A percentile compares a stretch with the other conserved stretches of the same genome.
Conservation (phyloP, 805 yeast species). For the Cyberlindnera bimundalis region DNA sequence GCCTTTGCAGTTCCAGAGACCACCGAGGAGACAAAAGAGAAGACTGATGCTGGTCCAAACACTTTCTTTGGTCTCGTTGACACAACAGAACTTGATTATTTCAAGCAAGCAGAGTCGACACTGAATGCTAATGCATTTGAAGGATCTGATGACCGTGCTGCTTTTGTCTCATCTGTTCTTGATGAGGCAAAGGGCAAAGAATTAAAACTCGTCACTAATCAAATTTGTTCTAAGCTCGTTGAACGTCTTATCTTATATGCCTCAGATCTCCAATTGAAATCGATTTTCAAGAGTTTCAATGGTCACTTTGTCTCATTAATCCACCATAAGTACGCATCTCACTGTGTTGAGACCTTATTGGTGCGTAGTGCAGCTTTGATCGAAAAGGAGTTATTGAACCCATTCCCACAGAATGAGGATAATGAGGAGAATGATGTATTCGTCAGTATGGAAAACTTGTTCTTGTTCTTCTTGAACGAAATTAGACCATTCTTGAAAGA, state of each 20-base stretch:
- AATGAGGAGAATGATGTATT: slow-evolving; percentile 30
- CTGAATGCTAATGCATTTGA: slow-evolving; percentile 78
- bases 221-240: slow-evolving; percentile 88
- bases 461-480: slow-evolving; percentile 64
- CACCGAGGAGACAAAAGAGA: slow-evolving; percentile 6
- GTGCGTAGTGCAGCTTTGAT: slow-evolving; percentile 70
- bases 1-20: slow-evolving; percentile 9
- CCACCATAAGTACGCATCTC: slow-evolving; percentile 89
- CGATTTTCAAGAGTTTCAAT: slow-evolving; percentile 59
- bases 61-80: slow-evolving; percentile 87
- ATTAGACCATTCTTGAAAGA: slow-evolving; percentile 53
- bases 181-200: slow-evolving; percentile 89
- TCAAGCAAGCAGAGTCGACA: slow-evolving; percentile 88
- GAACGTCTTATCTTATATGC: slow-evolving; percentile 79
- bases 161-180: slow-evolving; percentile 72
- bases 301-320: slow-evolving; percentile 77
- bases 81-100: slow-evolving; percentile 80
- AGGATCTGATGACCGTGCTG: slow-evolving; percentile 63
- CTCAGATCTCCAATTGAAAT: slow-evolving; percentile 59
- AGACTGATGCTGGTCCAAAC: slow-evolving; percentile 30
- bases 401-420: slow-evolving; percentile 32
- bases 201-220: slow-evolving; percentile 87
- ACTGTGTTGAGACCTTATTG: slow-evolving; percentile 83
- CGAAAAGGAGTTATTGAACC: slow-evolving; percentile 64
- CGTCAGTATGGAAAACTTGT: slow-evolving; percentile 62